A percentile compares a stretch with the other conserved stretches of the same genome.
Conservation (phyloP, 140 eudicot genomes). For the Bidens hawaiensis region DNA sequence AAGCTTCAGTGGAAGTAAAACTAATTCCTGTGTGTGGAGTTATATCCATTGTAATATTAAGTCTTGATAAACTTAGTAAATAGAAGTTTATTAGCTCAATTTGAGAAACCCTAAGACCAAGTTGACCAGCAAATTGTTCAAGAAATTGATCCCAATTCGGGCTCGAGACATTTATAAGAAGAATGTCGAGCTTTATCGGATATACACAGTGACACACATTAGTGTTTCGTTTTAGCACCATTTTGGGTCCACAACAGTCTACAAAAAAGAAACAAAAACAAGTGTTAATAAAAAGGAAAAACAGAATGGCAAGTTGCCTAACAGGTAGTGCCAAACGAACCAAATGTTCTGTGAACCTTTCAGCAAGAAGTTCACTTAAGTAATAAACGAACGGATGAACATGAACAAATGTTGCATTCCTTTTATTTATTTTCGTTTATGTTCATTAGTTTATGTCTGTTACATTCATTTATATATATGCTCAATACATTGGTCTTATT, state of each 20-base stretch:
- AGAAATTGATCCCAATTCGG: conserved; percentile 78
- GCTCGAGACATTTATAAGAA: conserved; percentile 70
- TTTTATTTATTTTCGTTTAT: no score
- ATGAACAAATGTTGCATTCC: no score
- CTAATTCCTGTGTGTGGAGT: conserved; percentile 74
- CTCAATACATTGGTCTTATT: no score
- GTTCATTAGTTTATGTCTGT: no score
- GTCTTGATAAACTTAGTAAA: conserved; percentile 55
- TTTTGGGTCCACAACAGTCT: conserved; percentile 93
- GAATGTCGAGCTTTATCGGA: conserved; percentile 85
- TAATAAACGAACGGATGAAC: no score
- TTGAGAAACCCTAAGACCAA: conserved; percentile 67
- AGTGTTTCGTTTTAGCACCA: conserved; percentile 69
- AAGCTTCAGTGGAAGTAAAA: conserved; percentile 64
- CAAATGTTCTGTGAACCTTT: no score
- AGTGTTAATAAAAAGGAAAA: conserved; percentile 13
- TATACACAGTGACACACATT: conserved; percentile 83
- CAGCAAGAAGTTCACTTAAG: no score
- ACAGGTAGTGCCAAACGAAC: no score
- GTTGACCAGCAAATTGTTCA: conserved; percentile 66
- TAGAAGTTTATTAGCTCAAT: conserved; percentile 86
- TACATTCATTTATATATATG: no score
- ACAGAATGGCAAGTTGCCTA: not conserved
- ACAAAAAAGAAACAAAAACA: conserved; percentile 24
- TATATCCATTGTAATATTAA: conserved; percentile 88